Conservation (phyloP, 345 rosid genomes). For the Salix exigua region DNA sequence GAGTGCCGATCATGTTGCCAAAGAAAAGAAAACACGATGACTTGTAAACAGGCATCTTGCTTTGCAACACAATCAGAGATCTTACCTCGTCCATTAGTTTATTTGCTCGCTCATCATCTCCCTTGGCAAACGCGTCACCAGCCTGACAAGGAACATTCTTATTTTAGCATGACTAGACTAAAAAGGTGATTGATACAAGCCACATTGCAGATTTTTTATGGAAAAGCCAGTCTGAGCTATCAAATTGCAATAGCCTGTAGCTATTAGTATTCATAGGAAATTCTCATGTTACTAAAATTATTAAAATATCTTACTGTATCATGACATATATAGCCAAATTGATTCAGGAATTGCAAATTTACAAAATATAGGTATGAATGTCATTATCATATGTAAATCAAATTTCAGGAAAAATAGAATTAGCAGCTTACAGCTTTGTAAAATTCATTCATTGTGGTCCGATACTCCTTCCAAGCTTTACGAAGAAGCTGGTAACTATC, state of each 20-base stretch:
- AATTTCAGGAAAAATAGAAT: neutral
- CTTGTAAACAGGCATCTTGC: neutral
- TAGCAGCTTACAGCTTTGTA: conserved; percentile 43
- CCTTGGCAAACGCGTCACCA: conserved; percentile 38
- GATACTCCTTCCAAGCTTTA: conserved; percentile 49
- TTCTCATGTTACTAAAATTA: neutral
- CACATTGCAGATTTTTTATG: neutral
- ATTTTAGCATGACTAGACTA: neutral
- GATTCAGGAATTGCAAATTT: neutral
- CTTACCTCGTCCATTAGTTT: conserved; percentile 47
- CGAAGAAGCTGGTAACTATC: conserved; percentile 49
- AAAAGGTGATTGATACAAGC: conserved; percentile 1
- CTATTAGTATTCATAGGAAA: neutral
- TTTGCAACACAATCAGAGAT: neutral
- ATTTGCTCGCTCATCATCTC: conserved; percentile 37
- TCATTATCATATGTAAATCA: neutral
- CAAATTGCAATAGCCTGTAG: neutral
- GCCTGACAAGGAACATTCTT: conserved; percentile 39
- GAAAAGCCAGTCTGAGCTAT: neutral
- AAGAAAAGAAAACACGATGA: neutral
- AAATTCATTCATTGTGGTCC: conserved; percentile 52
- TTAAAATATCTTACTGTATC: neutral
- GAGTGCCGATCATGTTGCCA: neutral
- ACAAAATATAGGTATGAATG: neutral
- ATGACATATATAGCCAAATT: neutral